Conservation (phyloP, 2,329 filamentous ascomycete species). For the Fusarium drepaniforme region DNA sequence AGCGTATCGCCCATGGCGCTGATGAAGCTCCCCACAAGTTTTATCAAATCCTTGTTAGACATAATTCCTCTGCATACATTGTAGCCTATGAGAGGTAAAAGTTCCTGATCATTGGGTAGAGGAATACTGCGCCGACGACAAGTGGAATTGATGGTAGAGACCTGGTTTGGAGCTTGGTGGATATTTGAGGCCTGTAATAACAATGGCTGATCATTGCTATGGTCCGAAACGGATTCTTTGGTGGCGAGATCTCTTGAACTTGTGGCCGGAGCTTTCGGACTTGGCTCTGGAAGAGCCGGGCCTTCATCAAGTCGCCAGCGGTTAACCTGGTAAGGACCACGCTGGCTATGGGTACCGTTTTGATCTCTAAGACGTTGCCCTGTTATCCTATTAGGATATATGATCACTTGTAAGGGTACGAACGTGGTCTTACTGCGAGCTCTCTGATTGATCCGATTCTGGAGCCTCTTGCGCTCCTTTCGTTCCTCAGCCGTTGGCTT, state of each 20-base stretch:
- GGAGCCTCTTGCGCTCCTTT: slow-evolving; percentile 16
- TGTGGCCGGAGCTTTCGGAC: background rate
- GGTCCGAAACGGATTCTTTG: background rate
- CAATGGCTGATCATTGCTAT: too few relatives aligned
- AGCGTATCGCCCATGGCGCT: background rate
- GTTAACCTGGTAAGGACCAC: slow-evolving; percentile 17
- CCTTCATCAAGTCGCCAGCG: slow-evolving; percentile 20
- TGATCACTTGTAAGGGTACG: background rate
- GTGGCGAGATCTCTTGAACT: background rate
- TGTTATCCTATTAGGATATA: background rate
- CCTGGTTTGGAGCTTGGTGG: background rate
- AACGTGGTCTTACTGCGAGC: slow-evolving; percentile 18
- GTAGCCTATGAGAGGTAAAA: slow-evolving; percentile 23
- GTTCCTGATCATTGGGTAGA: slow-evolving; percentile 16
- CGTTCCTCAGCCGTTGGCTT: background rate
- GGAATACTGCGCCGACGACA: background rate
- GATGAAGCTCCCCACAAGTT: background rate
- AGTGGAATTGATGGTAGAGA: rapidly evolving
- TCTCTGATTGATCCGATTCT: slow-evolving; percentile 34
- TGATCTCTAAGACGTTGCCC: slow-evolving; percentile 14
- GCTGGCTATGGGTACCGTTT: background rate
- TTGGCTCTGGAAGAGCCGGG: background rate
- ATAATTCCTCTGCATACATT: slow-evolving; percentile 28
- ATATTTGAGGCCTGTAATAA: background rate
- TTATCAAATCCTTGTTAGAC: slow-evolving; percentile 20